A percentile compares a stretch with the other conserved stretches of the same genome.
Conservation (phyloP, 352 stramenopile genomes). For the Phytophthora pinifolia region DNA sequence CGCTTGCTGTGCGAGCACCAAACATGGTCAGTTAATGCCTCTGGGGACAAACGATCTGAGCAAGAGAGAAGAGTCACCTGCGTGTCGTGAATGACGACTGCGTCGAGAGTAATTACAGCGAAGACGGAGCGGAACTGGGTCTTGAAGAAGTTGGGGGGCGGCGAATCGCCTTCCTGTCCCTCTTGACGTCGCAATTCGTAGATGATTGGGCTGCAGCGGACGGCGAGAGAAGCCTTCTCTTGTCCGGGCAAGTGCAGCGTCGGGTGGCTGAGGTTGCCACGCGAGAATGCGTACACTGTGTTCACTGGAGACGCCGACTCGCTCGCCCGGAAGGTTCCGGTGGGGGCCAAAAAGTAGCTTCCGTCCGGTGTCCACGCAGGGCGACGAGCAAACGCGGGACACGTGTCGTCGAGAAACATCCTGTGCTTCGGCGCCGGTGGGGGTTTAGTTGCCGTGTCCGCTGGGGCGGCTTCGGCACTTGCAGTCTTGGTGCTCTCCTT, state of each 20-base stretch:
- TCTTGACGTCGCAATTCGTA: constrained; percentile 75
- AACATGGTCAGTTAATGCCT: constrained; percentile 1
- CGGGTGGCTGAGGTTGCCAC: constrained; percentile 91
- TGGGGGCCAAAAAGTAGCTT: constrained; percentile 90
- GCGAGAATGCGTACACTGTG: constrained; percentile 94
- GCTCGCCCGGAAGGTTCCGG: constrained; percentile 60
- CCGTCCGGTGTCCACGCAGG: constrained; percentile 93
- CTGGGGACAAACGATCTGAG: neutral
- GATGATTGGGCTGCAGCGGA: constrained; percentile 93
- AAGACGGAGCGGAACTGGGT: constrained; percentile 89
- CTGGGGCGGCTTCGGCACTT: neutral
- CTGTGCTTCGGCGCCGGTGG: constrained; percentile 52
- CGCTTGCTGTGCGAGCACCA: constrained; percentile 39
- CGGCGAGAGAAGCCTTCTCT: constrained; percentile 92
- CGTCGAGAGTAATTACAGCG: constrained; percentile 93
- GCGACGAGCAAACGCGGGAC: constrained; percentile 94
- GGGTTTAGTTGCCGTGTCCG: constrained; percentile 17
- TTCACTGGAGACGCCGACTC: constrained; percentile 49
- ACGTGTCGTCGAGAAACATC: constrained; percentile 94
- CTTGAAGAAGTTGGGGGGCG: constrained; percentile 70
- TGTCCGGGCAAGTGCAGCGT: constrained; percentile 91
- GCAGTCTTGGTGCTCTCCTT: constrained; percentile 10
- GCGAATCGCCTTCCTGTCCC: neutral
- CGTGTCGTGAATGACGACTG: constrained; percentile 96
- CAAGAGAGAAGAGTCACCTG: constrained; percentile 46